These are phyloP conservation scores for Dujonia santamariae DNA, from an alignment of 1,139 yeast species.

Conservation along the genomic window DNA sequence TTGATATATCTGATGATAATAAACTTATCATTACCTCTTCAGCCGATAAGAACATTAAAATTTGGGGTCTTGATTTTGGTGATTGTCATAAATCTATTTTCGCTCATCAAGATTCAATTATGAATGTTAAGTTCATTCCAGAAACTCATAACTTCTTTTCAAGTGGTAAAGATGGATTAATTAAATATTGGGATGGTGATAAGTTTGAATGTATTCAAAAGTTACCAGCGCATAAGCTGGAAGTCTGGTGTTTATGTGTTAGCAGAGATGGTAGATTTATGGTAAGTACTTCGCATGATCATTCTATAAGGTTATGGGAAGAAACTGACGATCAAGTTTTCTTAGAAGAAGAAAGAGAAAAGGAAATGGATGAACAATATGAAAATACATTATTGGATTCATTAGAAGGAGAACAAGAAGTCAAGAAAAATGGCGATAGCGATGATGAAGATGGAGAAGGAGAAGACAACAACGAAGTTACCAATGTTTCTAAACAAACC, in stretches of 20 bases:
- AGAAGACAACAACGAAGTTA: slow-evolving; percentile 55
- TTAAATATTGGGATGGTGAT: slow-evolving; percentile 98
- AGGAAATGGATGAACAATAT: slow-evolving; percentile 88
- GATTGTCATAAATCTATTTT: slow-evolving; percentile 96
- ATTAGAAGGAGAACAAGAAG: slow-evolving; percentile 43
- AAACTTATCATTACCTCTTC: slow-evolving; percentile 87
- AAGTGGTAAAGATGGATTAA: slow-evolving; percentile 81
- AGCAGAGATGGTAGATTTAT: slow-evolving; percentile 70
- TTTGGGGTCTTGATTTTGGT: slow-evolving; percentile 99
- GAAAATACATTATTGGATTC: slow-evolving; percentile 73
- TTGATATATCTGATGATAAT: slow-evolving; percentile 86
- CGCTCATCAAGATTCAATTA: slow-evolving; percentile 94
- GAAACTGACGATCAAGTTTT: slow-evolving; percentile 93
- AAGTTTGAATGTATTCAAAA: slow-evolving; percentile 93
- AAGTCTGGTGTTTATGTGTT: slow-evolving; percentile 87
- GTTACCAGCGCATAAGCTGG: slow-evolving; percentile 83
- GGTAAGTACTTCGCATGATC: slow-evolving; percentile 91
- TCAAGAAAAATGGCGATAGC: slow-evolving; percentile 26
- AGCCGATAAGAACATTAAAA: slow-evolving; percentile 94
- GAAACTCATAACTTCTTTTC: slow-evolving; percentile 86
- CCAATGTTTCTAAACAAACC: slow-evolving; percentile 77
- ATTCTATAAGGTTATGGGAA: slow-evolving; percentile 85
- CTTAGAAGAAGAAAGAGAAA: slow-evolving; percentile 93
- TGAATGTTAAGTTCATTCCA: slow-evolving; percentile 83
- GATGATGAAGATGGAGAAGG: slow-evolving; percentile 39